phyloP scores from a whole-genome alignment of 2,329 filamentous ascomycete species.

The Byssochlamys sp. region DNA sequence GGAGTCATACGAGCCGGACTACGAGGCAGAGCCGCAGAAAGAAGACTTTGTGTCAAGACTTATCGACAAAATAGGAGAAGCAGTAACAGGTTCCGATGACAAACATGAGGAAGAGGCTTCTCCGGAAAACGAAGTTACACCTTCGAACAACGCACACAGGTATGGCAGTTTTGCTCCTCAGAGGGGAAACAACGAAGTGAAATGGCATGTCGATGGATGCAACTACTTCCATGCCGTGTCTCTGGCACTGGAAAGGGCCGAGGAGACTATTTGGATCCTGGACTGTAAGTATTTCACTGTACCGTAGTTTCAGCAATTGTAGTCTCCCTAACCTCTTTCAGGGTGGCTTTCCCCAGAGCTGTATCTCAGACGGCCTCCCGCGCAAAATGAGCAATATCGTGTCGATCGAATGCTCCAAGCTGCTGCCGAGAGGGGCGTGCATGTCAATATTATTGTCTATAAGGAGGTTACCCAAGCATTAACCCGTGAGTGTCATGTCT shows the following conservation, averaged over 20 bases:
- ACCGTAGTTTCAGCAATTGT: not conserved
- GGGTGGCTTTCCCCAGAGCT: slow-evolving; percentile 81
- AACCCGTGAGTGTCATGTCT: slow-evolving; percentile 53
- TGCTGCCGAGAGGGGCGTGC: slow-evolving; percentile 74
- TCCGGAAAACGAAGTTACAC: slow-evolving; percentile 32
- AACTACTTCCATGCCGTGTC: slow-evolving; percentile 80
- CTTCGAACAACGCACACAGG: slow-evolving; percentile 37
- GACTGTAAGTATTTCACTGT: slow-evolving; percentile 48
- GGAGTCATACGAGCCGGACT: slow-evolving; percentile 33
- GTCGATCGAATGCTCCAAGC: slow-evolving; percentile 73
- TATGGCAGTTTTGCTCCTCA: slow-evolving; percentile 61
- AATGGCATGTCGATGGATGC: slow-evolving; percentile 82
- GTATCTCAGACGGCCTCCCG: slow-evolving; percentile 72
- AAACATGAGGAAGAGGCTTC: slow-evolving; percentile 41
- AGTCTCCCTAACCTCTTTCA: slow-evolving; percentile 10
- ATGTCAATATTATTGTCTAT: slow-evolving; percentile 79
- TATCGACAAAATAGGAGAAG: slow-evolving; percentile 47
- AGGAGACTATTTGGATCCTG: slow-evolving; percentile 71
- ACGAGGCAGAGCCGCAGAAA: slow-evolving; percentile 25
- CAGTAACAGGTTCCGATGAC: slow-evolving; percentile 42
- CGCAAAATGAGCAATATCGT: slow-evolving; percentile 71
- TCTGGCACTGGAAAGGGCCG: slow-evolving; percentile 65
- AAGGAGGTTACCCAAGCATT: slow-evolving; percentile 79
- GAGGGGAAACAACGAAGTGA: slow-evolving; percentile 60
- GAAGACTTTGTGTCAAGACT: slow-evolving; percentile 36